phyloP scores from a whole-genome alignment of 2,329 filamentous ascomycete genomes.

The Fusarium humuli region DNA sequence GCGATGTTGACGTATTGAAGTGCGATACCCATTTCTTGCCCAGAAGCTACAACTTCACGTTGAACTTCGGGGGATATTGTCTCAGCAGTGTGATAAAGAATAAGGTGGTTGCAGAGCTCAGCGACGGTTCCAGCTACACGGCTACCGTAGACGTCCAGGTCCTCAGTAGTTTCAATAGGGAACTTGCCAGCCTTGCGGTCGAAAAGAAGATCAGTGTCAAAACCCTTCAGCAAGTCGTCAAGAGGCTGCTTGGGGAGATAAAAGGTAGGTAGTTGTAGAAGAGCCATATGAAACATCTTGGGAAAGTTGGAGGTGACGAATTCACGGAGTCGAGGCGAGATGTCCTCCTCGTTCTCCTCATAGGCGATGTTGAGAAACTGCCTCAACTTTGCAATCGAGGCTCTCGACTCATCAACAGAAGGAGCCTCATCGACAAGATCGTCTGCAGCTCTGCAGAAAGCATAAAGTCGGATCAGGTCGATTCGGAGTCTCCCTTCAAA shows the following conservation, averaged over 20 bases:
- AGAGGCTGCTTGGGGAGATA: conserved; percentile 70
- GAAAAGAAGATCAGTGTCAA: conserved; percentile 75
- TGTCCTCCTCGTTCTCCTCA: conserved; percentile 10
- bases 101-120: conserved; percentile 74
- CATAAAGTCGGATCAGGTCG: conserved; percentile 76
- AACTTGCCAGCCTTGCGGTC: conserved; percentile 46
- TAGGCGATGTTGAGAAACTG: conserved; percentile 64
- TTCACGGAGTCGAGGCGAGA: conserved; percentile 18
- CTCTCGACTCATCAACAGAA: conserved; percentile 61
- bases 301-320: conserved; percentile 66
- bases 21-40: conserved; percentile 75
- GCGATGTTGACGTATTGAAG: conserved; percentile 84
- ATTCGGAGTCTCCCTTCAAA: conserved; percentile 76
- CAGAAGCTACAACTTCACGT: conserved; percentile 62
- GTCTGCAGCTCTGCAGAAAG: conserved; percentile 79
- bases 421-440: conserved; percentile 76
- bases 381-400: conserved; percentile 70
- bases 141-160: conserved; percentile 72
- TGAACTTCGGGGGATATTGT: neutral
- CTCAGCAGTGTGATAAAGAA: conserved; percentile 66
- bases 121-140: conserved; percentile 79
- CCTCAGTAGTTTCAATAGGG: conserved; percentile 69
- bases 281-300: conserved; percentile 61
- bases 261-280: conserved; percentile 68
- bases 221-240: conserved; percentile 73